Conservation (phyloP, 2,329 filamentous ascomycete species). For the Aspergillus flavus region DNA sequence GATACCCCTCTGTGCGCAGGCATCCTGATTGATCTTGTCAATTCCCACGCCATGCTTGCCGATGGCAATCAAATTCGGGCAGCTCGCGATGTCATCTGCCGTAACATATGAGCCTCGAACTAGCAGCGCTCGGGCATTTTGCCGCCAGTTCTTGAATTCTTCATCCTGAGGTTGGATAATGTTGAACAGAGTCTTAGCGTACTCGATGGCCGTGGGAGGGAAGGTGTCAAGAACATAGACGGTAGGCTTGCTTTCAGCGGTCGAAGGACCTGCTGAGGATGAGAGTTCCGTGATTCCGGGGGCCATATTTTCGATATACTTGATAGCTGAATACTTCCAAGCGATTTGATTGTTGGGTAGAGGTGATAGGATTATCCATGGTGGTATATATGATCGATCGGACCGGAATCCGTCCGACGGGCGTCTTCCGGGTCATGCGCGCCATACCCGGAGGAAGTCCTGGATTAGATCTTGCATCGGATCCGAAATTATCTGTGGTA, state of each 20-base stretch:
- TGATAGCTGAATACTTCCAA: background rate
- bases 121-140: conserved; percentile 45
- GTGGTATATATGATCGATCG: background rate
- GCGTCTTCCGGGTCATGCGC: conserved; percentile 13
- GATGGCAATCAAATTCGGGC: background rate
- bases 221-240: background rate
- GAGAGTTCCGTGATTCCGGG: background rate
- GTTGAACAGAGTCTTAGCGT: conserved; percentile 43
- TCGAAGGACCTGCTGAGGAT: background rate
- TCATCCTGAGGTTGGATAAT: conserved; percentile 40
- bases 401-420: background rate
- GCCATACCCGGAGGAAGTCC: conserved; percentile 1
- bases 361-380: conserved; percentile 22
- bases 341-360: background rate
- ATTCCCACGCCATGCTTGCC: background rate
- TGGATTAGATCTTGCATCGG: background rate
- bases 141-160: conserved; percentile 42
- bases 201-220: background rate
- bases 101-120: conserved; percentile 36
- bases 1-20: conserved; percentile 44
- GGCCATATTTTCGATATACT: background rate
- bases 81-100: background rate
- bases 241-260: background rate
- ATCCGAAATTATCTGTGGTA: background rate
- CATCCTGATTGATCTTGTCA: conserved; percentile 18